phyloP scores from a whole-genome alignment of 1,284 basidiomycete species.

The Meira miltonrushii region DNA sequence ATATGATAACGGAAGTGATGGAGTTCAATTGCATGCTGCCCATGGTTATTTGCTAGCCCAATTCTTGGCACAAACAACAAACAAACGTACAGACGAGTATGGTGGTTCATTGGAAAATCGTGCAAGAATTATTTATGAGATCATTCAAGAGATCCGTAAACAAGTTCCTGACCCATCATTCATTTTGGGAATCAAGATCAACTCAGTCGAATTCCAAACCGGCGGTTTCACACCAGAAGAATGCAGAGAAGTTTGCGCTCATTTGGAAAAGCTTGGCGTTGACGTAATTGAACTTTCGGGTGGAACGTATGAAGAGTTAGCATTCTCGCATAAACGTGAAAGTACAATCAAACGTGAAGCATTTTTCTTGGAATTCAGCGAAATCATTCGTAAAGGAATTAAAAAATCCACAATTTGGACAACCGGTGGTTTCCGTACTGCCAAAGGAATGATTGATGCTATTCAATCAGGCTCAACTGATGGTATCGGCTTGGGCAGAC shows the following conservation, averaged over 20 bases:
- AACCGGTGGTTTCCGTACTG: constrained; percentile 58
- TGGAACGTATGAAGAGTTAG: constrained; percentile 23
- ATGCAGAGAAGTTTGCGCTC: constrained; percentile 9
- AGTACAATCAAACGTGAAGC: constrained; percentile 53
- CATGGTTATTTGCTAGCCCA: constrained; percentile 40
- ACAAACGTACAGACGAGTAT: constrained; percentile 54
- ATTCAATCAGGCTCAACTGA: constrained; percentile 46
- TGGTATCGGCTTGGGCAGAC: constrained; percentile 57
- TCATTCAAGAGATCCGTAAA: constrained; percentile 52
- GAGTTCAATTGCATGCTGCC: constrained; percentile 50
- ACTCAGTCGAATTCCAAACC: constrained; percentile 45
- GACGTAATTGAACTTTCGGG: constrained; percentile 22
- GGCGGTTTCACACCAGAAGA: constrained; percentile 20
- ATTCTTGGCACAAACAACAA: constrained; percentile 51
- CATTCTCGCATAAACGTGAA: constrained; percentile 51
- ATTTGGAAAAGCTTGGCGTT: constrained; percentile 18
- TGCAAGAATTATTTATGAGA: constrained; percentile 52
- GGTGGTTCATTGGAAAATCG: constrained; percentile 55
- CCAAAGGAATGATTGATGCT: constrained; percentile 54
- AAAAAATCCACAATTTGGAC: constrained; percentile 47
- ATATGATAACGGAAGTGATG: constrained; percentile 53
- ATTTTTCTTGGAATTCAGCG: constrained; percentile 51
- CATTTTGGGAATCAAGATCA: constrained; percentile 58
- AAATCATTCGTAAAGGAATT: constrained; percentile 23
- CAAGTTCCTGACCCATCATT: constrained; percentile 52